Percentiles rank a stretch among this genome's conserved stretches.
These are phyloP conservation scores for Penicillium atrosanguineum DNA, from an alignment of 495 filamentous ascomycete genomes.

Conservation along the genomic window DNA sequence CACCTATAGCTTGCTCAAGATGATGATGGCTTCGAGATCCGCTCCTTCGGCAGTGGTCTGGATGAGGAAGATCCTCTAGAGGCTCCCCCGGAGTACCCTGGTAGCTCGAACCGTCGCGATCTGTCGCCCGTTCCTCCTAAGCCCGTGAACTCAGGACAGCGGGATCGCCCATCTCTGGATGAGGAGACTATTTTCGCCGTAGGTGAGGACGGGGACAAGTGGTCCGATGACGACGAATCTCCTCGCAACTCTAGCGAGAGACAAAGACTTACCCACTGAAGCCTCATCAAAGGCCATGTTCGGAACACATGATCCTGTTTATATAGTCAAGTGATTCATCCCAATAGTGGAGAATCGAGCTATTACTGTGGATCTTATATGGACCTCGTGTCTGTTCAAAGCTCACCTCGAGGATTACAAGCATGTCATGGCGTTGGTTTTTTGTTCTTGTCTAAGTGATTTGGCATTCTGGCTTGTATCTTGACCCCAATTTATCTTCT, in stretches of 20 bases:
- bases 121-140: slow-evolving; percentile 53
- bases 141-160: slow-evolving; percentile 44
- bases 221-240: slow-evolving; percentile 62
- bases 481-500: slow-evolving; percentile 10
- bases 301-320: not conserved
- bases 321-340: not conserved
- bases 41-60: slow-evolving; percentile 79
- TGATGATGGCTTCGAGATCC: slow-evolving; percentile 97
- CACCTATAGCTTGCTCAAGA: slow-evolving; percentile 79
- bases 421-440: slow-evolving; percentile 33
- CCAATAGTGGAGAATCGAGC: not conserved
- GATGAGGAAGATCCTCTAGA: slow-evolving; percentile 62
- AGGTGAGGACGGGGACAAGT: slow-evolving; percentile 73
- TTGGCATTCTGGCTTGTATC: slow-evolving; percentile 11
- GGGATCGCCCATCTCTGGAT: slow-evolving; percentile 68
- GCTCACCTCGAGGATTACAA: slow-evolving; percentile 12
- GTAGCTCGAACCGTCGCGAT: slow-evolving; percentile 34
- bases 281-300: not conserved
- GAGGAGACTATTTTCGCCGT: slow-evolving; percentile 95
- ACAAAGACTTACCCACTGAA: slow-evolving; percentile 56
- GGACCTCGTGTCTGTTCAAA: not conserved
- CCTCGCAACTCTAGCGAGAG: slow-evolving; percentile 55
- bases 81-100: slow-evolving; percentile 36
- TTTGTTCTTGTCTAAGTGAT: slow-evolving; percentile 7
- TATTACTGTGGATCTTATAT: not conserved